phyloP scores from a whole-genome alignment of 2,329 filamentous ascomycete species.

The Claviceps sp. region DNA sequence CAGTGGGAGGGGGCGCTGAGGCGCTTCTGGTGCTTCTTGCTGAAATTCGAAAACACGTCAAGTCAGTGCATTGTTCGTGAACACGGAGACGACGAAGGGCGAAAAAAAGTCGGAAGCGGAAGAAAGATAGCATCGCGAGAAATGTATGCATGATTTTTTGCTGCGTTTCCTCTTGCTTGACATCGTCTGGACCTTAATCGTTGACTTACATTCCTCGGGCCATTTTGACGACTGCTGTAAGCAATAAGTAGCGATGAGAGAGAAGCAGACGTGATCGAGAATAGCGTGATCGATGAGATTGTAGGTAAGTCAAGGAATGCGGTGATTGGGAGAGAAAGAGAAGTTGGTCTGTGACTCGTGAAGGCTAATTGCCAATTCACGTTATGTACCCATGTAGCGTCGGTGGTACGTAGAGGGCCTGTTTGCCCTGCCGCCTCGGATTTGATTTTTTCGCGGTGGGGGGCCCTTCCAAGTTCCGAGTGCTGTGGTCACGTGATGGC shows the following conservation, averaged over 20 bases:
- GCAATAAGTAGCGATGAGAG: conserved; percentile 21
- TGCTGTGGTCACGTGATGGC: too few relatives aligned
- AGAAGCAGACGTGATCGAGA: too few relatives aligned
- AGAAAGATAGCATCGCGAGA: too few relatives aligned
- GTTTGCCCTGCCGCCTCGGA: conserved; percentile 11
- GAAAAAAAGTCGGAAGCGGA: background rate
- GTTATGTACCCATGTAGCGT: conserved; percentile 8
- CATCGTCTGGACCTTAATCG: background rate
- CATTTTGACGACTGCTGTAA: conserved; percentile 38
- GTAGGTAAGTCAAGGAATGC: too few relatives aligned
- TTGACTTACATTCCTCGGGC: conserved; percentile 48
- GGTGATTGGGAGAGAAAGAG: conserved; percentile 10
- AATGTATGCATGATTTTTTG: background rate
- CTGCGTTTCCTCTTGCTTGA: background rate
- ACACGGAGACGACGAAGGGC: too few relatives aligned
- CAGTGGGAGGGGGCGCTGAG: conserved; percentile 98
- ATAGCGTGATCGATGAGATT: too few relatives aligned
- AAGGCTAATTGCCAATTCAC: conserved; percentile 5
- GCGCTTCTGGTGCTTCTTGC: conserved; percentile 99
- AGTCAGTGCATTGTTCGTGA: background rate
- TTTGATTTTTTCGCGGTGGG: too few relatives aligned
- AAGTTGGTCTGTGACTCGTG: conserved; percentile 11
- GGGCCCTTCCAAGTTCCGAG: too few relatives aligned
- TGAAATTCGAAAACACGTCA: conserved; percentile 22
- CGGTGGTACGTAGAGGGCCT: conserved; percentile 15